A percentile compares a stretch with the other conserved stretches of the same genome.
Conservation (phyloP, 371 early-diverging fungal species). For the Circinella minor region DNA sequence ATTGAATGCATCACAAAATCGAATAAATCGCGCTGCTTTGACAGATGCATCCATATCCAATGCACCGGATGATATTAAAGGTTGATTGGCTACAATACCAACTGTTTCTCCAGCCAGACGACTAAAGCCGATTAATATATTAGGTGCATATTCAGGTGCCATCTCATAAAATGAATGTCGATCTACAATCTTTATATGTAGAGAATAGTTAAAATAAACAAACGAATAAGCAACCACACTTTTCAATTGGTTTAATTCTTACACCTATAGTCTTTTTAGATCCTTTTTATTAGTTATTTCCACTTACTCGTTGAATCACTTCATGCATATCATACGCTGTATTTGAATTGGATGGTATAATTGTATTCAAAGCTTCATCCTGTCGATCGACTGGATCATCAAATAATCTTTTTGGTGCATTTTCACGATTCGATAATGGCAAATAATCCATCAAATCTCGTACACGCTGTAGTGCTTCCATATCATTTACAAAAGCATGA, state of each 20-base stretch:
- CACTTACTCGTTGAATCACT: slow-evolving; percentile 73
- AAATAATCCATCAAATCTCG: slow-evolving; percentile 90
- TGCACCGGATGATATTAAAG: slow-evolving; percentile 93
- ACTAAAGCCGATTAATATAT: slow-evolving; percentile 92
- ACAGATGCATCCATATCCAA: slow-evolving; percentile 95
- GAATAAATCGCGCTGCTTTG: slow-evolving; percentile 96
- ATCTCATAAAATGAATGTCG: slow-evolving; percentile 91
- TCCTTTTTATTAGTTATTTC: too few species aligned
- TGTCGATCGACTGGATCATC: slow-evolving; percentile 76
- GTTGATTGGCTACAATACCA: slow-evolving; percentile 97
- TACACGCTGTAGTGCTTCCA: slow-evolving; percentile 89
- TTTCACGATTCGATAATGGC: slow-evolving; percentile 83
- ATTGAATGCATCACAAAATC: slow-evolving; percentile 97
- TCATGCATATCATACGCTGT: slow-evolving; percentile 97
- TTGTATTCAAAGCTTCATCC: slow-evolving; percentile 84
- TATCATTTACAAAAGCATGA: slow-evolving; percentile 90
- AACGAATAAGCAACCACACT: too few species aligned
- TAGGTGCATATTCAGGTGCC: slow-evolving; percentile 91
- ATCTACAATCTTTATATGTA: slow-evolving; percentile 70
- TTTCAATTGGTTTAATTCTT: too few species aligned
- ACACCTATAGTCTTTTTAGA: too few species aligned
- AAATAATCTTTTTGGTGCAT: slow-evolving; percentile 69
- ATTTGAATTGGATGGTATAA: slow-evolving; percentile 89
- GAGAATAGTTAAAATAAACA: too few species aligned
- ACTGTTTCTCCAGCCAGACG: slow-evolving; percentile 90